These are phyloP conservation scores for Podaxis mareebaensis DNA, from an alignment of 768 basidiomycete species.

Conservation along the genomic window DNA sequence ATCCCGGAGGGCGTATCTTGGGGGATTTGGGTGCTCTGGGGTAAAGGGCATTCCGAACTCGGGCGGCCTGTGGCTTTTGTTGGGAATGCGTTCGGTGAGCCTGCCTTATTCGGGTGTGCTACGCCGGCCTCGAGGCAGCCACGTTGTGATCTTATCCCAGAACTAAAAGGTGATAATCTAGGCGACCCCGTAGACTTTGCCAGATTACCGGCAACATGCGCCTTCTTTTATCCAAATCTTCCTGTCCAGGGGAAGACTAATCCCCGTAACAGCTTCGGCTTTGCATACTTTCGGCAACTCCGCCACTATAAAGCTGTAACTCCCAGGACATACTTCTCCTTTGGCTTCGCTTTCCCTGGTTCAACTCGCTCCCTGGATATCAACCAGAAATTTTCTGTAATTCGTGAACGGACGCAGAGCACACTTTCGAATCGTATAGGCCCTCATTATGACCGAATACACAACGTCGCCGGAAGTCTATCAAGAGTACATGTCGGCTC, in stretches of 20 bases:
- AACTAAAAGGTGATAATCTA: conserved; percentile 34
- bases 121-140: conserved; percentile 41
- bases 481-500: conserved; percentile 57
- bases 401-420: neutral
- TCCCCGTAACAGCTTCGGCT: conserved; percentile 32
- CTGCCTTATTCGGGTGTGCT: conserved; percentile 3
- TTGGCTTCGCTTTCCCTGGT: conserved; percentile 23
- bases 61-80: conserved; percentile 12
- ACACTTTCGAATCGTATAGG: neutral
- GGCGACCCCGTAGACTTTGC: conserved; percentile 29
- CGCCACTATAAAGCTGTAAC: conserved; percentile 36
- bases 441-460: conserved; percentile 61
- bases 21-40: neutral
- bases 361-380: conserved; percentile 21
- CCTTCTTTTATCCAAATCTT: conserved; percentile 30
- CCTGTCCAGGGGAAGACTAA: conserved; percentile 27
- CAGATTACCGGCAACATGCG: conserved; percentile 31
- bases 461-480: conserved; percentile 58
- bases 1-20: neutral
- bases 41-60: conserved; percentile 17
- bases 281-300: conserved; percentile 27
- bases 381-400: conserved; percentile 1
- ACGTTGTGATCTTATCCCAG: conserved; percentile 50
- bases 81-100: conserved; percentile 11
- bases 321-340: conserved; percentile 24